Conservation (phyloP, 768 basidiomycete genomes). For the Mycena pura region DNA sequence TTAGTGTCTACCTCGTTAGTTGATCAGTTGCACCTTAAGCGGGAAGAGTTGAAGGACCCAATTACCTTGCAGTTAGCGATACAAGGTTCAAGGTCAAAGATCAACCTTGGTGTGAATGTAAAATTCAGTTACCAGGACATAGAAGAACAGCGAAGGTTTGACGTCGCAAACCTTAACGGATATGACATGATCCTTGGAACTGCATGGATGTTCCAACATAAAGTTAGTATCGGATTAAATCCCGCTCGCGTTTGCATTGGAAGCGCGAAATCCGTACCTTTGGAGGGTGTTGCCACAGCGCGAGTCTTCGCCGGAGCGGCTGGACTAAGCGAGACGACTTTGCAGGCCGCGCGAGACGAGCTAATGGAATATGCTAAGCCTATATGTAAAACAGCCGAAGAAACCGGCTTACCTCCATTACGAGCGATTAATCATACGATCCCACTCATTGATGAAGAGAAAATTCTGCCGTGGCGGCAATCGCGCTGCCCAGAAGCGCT, state of each 20-base stretch:
- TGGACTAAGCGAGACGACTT: background rate
- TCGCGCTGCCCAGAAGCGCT: conserved; percentile 31
- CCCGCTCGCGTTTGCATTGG: conserved; percentile 18
- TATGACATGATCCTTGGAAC: conserved; percentile 38
- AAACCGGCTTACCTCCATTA: conserved; percentile 33
- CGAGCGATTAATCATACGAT: conserved; percentile 34
- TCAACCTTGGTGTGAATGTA: conserved; percentile 35
- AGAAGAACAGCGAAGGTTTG: conserved; percentile 29
- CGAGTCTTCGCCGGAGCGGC: background rate
- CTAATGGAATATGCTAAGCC: conserved; percentile 9
- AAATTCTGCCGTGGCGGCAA: conserved; percentile 31
- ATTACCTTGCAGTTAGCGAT: conserved; percentile 15
- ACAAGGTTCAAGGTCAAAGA: conserved; percentile 41
- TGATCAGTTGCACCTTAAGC: conserved; percentile 41
- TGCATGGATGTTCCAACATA: conserved; percentile 35
- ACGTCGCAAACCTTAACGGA: conserved; percentile 33
- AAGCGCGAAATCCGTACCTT: conserved; percentile 10
- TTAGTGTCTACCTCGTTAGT: conserved; percentile 43
- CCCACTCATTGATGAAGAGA: conserved; percentile 32
- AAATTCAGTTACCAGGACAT: conserved; percentile 43
- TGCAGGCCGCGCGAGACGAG: background rate
- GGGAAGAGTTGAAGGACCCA: conserved; percentile 34
- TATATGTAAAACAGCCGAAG: conserved; percentile 26
- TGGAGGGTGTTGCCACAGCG: background rate
- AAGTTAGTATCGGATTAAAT: conserved; percentile 25